Percentiles rank a stretch among this genome's conserved stretches.
phyloP scores from a whole-genome alignment of 169 alveolate genomes.

The Plasmodium vinckei region DNA sequence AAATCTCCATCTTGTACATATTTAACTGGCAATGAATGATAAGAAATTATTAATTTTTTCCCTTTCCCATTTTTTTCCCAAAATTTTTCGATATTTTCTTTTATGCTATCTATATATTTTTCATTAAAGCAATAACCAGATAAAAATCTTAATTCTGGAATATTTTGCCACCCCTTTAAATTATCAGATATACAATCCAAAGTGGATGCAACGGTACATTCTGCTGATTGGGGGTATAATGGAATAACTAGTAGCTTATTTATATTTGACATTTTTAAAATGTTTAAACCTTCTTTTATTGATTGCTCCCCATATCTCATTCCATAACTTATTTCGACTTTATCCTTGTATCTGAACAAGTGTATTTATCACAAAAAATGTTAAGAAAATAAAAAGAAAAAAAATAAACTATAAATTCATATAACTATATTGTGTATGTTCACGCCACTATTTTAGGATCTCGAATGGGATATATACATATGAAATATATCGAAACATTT shows the following conservation, averaged over 20 bases:
- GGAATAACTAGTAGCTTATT: conserved; percentile 80
- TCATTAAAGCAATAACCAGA: conserved; percentile 79
- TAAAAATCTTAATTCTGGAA: conserved; percentile 79
- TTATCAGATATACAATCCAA: conserved; percentile 74
- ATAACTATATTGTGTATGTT: neutral
- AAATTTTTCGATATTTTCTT: conserved; percentile 62
- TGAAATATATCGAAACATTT: too few relatives aligned
- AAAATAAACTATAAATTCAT: neutral
- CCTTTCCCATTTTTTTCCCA: conserved; percentile 77
- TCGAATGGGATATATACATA: too few relatives aligned
- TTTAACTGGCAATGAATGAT: conserved; percentile 56
- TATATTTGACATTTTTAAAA: conserved; percentile 56
- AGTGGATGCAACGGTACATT: conserved; percentile 78
- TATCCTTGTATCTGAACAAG: conserved; percentile 33
- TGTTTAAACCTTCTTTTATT: conserved; percentile 54
- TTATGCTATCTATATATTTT: conserved; percentile 73
- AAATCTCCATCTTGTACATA: conserved; percentile 58
- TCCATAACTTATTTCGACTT: conserved; percentile 47
- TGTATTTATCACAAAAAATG: neutral
- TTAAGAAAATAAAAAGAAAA: neutral
- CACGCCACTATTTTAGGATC: neutral
- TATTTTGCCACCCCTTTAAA: conserved; percentile 77
- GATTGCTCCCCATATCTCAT: conserved; percentile 81
- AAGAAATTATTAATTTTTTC: conserved; percentile 57
- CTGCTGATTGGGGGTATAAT: conserved; percentile 82